These are phyloP conservation scores for Penicillium corylophilum DNA, from an alignment of 2,329 filamentous ascomycete genomes.

Conservation along the genomic window DNA sequence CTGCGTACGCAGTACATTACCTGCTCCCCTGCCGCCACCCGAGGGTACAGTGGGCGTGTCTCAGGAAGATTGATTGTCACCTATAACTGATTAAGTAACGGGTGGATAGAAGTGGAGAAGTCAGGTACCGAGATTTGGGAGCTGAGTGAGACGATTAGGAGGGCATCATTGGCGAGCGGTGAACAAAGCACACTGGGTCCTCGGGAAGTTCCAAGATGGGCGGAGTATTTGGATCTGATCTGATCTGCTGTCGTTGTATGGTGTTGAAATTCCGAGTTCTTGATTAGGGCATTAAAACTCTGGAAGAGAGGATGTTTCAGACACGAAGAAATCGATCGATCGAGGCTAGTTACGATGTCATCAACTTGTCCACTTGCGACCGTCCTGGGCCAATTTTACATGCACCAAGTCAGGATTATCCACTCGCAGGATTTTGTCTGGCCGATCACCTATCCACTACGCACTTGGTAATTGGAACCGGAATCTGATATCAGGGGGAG, in stretches of 20 bases:
- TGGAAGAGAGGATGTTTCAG: neutral
- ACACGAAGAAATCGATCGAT: neutral
- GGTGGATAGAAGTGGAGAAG: neutral
- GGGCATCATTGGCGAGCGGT: neutral
- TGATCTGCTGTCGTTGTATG: no score
- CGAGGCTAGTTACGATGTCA: neutral
- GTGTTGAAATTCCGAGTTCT: no score
- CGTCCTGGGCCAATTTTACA: neutral
- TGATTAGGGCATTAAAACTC: neutral
- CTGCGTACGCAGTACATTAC: no score
- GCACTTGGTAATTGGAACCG: neutral
- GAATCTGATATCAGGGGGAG: neutral
- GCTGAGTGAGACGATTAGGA: neutral
- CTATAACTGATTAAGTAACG: neutral
- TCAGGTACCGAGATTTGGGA: neutral
- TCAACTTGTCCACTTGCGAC: neutral
- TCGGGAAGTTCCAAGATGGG: neutral
- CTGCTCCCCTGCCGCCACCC: slow-evolving; percentile 10
- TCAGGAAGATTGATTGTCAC: slow-evolving; percentile 7
- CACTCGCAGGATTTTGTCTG: neutral
- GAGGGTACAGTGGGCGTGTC: slow-evolving; percentile 5
- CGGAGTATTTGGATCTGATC: neutral
- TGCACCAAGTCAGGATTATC: neutral
- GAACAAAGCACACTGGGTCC: neutral
- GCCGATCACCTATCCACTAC: neutral